Conservation (phyloP, 805 yeast genomes). For the Cyberlindnera mycetangii region DNA sequence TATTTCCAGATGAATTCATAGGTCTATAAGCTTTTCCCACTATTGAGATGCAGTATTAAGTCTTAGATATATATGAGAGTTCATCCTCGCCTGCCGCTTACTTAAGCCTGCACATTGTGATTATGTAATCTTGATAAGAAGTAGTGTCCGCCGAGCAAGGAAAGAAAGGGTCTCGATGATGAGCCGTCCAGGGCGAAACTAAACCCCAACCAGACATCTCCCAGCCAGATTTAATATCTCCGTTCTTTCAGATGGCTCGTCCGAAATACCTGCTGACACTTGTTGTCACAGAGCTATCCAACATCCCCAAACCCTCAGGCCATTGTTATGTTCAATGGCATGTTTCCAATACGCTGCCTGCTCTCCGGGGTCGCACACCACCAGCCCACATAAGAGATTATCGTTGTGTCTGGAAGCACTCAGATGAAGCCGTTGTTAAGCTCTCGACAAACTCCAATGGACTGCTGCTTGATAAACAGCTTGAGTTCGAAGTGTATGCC, state of each 20-base stretch:
- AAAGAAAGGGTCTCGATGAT: too few relatives aligned
- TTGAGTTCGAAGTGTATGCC: constrained; percentile 44
- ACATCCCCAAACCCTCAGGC: constrained; percentile 80
- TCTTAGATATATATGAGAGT: too few relatives aligned
- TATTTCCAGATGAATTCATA: too few relatives aligned
- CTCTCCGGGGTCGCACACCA: constrained; percentile 44
- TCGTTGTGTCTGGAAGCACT: constrained; percentile 47
- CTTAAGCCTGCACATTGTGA: neutral
- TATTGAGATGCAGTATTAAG: too few relatives aligned
- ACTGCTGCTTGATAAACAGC: constrained; percentile 33
- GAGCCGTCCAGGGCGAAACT: too few relatives aligned
- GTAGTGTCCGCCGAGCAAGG: neutral
- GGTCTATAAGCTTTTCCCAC: neutral
- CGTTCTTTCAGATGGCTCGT: constrained; percentile 18
- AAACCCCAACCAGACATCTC: neutral
- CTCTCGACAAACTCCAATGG: constrained; percentile 36
- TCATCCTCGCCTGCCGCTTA: too few relatives aligned
- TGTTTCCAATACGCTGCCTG: constrained; percentile 47
- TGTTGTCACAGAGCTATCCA: constrained; percentile 66
- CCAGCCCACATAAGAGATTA: constrained; percentile 47
- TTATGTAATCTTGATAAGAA: neutral
- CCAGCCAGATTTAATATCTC: neutral
- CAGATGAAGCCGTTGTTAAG: constrained; percentile 35
- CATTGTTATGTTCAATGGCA: constrained; percentile 62
- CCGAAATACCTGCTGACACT: constrained; percentile 64